A percentile compares a stretch with the other conserved stretches of the same genome.
These are phyloP conservation scores for Chlamydomonas incerta DNA, from an alignment of 139 green algal species.

Conservation along the genomic window DNA sequence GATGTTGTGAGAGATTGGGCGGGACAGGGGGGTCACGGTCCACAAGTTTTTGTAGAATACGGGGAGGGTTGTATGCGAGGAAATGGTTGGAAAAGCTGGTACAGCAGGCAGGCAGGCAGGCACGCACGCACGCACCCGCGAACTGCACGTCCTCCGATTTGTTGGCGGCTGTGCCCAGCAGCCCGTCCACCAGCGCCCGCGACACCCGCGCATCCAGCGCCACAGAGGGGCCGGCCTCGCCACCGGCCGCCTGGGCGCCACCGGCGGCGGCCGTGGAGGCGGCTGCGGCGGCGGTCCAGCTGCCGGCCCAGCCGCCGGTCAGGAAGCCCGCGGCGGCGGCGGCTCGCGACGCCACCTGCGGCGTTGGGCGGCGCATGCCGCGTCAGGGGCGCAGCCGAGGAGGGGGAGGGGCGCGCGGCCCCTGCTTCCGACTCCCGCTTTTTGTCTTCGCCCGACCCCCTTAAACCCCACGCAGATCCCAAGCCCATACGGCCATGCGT, in stretches of 20 bases:
- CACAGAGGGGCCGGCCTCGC: background rate
- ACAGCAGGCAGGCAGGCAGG: background rate
- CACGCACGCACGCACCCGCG: slow-evolving; percentile 16
- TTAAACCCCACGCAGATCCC: too few species aligned
- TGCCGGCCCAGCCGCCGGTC: slow-evolving; percentile 12
- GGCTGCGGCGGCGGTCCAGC: background rate
- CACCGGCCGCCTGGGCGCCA: background rate
- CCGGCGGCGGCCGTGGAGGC: background rate
- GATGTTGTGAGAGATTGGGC: too few species aligned
- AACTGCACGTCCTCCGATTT: slow-evolving; percentile 84
- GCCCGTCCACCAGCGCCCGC: slow-evolving; percentile 20
- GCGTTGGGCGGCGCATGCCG: too few species aligned
- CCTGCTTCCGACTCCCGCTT: too few species aligned
- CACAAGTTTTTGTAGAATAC: too few species aligned
- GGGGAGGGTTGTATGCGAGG: too few species aligned
- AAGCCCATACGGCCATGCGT: too few species aligned
- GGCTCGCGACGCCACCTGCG: slow-evolving; percentile 37
- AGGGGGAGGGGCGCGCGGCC: too few species aligned
- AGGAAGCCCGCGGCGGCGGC: slow-evolving; percentile 9
- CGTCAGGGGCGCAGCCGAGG: too few species aligned
- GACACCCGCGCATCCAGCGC: background rate
- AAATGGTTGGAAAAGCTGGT: too few species aligned
- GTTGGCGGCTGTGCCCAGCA: slow-evolving; percentile 62
- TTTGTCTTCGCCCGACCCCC: too few species aligned
- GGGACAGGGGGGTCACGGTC: too few species aligned